These are phyloP conservation scores for Cenchrus fungigraminus DNA, from an alignment of 176 grass and related monocot species.

Conservation along the genomic window DNA sequence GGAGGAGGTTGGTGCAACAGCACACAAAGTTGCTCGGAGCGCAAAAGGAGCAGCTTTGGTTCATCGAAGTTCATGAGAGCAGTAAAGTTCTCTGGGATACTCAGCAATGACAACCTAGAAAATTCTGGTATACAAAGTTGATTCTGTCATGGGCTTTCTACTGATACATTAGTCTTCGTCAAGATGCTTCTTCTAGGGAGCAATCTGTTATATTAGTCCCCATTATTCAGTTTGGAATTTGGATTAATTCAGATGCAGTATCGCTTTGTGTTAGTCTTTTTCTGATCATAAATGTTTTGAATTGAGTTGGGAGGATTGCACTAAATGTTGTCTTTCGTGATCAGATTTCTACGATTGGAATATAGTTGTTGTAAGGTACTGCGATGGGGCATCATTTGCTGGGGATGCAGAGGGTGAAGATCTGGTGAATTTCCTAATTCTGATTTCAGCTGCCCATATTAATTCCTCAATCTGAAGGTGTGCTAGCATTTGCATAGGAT, in stretches of 20 bases:
- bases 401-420: constrained; percentile 61
- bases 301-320: constrained; percentile 21
- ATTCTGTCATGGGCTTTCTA: neutral
- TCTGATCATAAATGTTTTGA: neutral
- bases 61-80: constrained; percentile 64
- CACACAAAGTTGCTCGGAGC: constrained; percentile 41
- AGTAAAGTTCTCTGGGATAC: constrained; percentile 55
- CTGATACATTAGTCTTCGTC: neutral
- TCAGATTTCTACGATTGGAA: constrained; percentile 93
- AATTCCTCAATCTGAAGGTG: neutral
- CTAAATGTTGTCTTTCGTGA: neutral
- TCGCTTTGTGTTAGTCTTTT: neutral
- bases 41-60: constrained; percentile 50
- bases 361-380: constrained; percentile 74
- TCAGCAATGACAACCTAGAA: constrained; percentile 53
- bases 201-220: neutral
- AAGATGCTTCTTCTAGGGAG: neutral
- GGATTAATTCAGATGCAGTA: neutral
- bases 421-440: constrained; percentile 37
- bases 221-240: neutral
- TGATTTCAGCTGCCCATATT: neutral
- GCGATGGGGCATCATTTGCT: constrained; percentile 76
- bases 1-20: constrained; percentile 75
- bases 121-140: constrained; percentile 63
- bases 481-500: constrained; percentile 45